phyloP scores from a whole-genome alignment of 2,329 filamentous ascomycete species.

The Fusarium pininemorale region DNA sequence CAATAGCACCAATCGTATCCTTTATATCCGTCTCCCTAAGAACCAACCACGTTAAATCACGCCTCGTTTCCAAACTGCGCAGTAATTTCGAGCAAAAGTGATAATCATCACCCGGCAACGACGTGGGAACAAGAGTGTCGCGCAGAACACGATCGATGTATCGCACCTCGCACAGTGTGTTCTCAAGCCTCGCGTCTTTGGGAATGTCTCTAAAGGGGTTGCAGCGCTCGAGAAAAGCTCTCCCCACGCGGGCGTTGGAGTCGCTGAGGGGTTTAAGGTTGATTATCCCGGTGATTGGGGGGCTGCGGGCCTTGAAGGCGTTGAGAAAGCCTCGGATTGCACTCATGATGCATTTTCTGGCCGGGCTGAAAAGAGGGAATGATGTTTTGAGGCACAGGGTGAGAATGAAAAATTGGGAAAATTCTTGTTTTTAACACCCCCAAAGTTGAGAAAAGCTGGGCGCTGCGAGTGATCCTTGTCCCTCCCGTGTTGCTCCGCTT shows the following conservation, averaged over 20 bases:
- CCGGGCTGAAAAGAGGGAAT: neutral
- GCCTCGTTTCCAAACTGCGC: slow-evolving; percentile 21
- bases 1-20: slow-evolving; percentile 19
- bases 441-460: slow-evolving; percentile 13
- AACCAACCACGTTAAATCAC: slow-evolving; percentile 19
- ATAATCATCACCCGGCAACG: slow-evolving; percentile 23
- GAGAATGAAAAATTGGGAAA: neutral
- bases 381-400: neutral
- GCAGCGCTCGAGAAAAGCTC: slow-evolving; percentile 25
- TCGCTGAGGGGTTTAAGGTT: slow-evolving; percentile 9
- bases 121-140: slow-evolving; percentile 18
- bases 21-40: slow-evolving; percentile 13
- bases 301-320: slow-evolving; percentile 10
- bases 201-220: slow-evolving; percentile 23
- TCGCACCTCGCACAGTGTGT: slow-evolving; percentile 22
- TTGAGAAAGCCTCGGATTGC: slow-evolving; percentile 24
- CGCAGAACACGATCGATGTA: slow-evolving; percentile 21
- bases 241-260: slow-evolving; percentile 4
- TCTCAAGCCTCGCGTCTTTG: slow-evolving; percentile 14
- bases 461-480: slow-evolving; percentile 16
- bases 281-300: neutral
- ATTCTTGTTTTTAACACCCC: slow-evolving; percentile 20
- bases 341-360: slow-evolving; percentile 32
- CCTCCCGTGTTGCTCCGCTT: slow-evolving; percentile 21
- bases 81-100: slow-evolving; percentile 12